phyloP scores from a whole-genome alignment of 768 basidiomycete genomes.

The Multifurca ochricompacta region DNA sequence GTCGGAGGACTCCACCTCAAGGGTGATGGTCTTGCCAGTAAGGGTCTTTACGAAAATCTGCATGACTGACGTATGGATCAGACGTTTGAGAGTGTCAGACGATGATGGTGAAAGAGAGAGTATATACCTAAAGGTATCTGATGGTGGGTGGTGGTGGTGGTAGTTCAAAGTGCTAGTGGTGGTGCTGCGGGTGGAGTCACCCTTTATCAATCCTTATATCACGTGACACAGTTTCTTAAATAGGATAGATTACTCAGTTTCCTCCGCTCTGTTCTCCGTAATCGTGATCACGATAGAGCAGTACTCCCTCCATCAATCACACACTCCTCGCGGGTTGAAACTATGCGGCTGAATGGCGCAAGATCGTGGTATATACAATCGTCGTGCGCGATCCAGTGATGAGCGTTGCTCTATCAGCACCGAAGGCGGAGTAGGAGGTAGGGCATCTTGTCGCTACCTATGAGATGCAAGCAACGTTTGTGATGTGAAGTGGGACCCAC shows the following conservation, averaged over 20 bases:
- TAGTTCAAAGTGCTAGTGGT: neutral
- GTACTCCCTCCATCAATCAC: no score
- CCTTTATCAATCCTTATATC: conserved; percentile 7
- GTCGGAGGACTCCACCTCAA: conserved; percentile 32
- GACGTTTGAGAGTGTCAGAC: neutral
- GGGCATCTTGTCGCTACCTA: no score
- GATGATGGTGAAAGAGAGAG: neutral
- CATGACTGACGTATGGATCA: conserved; percentile 18
- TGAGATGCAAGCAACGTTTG: no score
- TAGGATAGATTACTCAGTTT: neutral
- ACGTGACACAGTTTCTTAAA: neutral
- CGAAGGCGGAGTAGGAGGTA: no score
- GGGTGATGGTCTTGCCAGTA: conserved; percentile 31
- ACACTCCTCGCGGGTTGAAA: no score
- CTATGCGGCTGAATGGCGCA: no score
- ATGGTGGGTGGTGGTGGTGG: conserved; percentile 2
- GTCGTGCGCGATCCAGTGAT: no score
- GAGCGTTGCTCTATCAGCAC: no score
- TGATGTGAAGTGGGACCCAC: no score
- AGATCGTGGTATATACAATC: no score
- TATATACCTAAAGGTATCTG: neutral
- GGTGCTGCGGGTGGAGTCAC: neutral
- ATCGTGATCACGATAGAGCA: no score
- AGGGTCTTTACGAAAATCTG: conserved; percentile 33
- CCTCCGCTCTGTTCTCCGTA: neutral